Conservation (phyloP, 2,329 filamentous ascomycete genomes). For the Diaporthe citriasiana region DNA sequence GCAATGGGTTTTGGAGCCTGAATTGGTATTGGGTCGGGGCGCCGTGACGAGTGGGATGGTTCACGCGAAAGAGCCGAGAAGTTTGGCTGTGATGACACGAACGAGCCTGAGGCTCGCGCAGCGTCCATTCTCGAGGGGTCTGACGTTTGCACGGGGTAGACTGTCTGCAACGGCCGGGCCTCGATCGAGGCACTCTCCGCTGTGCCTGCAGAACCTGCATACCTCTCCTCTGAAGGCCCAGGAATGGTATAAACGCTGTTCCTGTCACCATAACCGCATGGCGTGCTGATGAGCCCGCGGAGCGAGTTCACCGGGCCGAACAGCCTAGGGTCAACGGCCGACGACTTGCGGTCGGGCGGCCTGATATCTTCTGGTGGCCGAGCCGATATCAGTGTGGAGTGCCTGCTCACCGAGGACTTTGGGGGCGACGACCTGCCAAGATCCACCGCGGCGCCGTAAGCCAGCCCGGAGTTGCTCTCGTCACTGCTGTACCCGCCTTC, state of each 20-base stretch:
- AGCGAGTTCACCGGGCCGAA: constrained; percentile 75
- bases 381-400: constrained; percentile 8
- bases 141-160: constrained; percentile 76
- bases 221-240: constrained; percentile 44
- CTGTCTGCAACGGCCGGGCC: constrained; percentile 67
- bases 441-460: constrained; percentile 57
- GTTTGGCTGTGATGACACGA: constrained; percentile 53
- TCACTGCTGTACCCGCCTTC: constrained; percentile 62
- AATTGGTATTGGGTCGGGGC: constrained; percentile 76
- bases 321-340: constrained; percentile 69
- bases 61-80: constrained; percentile 49
- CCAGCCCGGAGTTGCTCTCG: constrained; percentile 56
- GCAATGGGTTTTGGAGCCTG: constrained; percentile 87
- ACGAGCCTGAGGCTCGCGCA: constrained; percentile 58
- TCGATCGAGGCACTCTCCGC: constrained; percentile 55
- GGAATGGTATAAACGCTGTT: constrained; percentile 45
- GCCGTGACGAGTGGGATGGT: constrained; percentile 50
- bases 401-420: constrained; percentile 42
- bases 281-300: constrained; percentile 67
- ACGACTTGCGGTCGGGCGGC: constrained; percentile 56
- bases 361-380: constrained; percentile 41
- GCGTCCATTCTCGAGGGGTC: constrained; percentile 76
- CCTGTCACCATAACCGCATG: constrained; percentile 67
- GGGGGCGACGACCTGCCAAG: constrained; percentile 47
- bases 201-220: constrained; percentile 46